These are phyloP conservation scores for Scedosporium minutisporum DNA, from an alignment of 2,329 filamentous ascomycete species.

Conservation along the genomic window DNA sequence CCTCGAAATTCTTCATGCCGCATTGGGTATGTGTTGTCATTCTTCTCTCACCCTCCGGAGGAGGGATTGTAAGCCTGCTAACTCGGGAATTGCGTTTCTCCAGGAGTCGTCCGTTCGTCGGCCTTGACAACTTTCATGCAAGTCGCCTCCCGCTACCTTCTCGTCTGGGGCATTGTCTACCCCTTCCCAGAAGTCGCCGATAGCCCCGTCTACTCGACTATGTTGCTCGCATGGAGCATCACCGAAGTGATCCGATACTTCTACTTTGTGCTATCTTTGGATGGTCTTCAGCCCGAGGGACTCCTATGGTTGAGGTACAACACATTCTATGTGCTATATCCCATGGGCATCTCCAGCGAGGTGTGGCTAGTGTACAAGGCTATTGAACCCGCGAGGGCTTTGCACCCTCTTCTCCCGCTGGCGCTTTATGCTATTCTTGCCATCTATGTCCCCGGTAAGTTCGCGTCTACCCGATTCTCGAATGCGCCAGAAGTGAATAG, in stretches of 20 bases:
- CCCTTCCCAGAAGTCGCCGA: conserved; percentile 59
- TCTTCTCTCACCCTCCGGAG: neutral
- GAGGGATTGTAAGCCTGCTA: neutral
- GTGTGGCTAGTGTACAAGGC: conserved; percentile 68
- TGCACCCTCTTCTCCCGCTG: conserved; percentile 42
- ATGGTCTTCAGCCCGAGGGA: conserved; percentile 48
- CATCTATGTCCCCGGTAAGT: conserved; percentile 72
- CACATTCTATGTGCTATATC: conserved; percentile 88
- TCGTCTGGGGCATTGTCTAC: conserved; percentile 78
- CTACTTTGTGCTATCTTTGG: conserved; percentile 73
- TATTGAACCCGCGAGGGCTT: conserved; percentile 44
- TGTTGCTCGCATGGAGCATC: conserved; percentile 79
- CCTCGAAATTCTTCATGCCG: conserved; percentile 75
- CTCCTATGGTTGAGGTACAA: conserved; percentile 84
- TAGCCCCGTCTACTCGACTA: conserved; percentile 57
- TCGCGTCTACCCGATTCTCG: neutral
- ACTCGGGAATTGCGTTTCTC: conserved; percentile 7
- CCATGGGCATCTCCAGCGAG: conserved; percentile 83
- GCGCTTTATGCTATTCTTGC: conserved; percentile 56
- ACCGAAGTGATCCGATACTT: conserved; percentile 91
- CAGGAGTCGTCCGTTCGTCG: conserved; percentile 78
- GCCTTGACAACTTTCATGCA: conserved; percentile 82
- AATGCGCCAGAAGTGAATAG: neutral
- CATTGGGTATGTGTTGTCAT: conserved; percentile 51
- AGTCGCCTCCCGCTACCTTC: conserved; percentile 74